Conservation (phyloP, 2,329 filamentous ascomycete species). For the Colletotrichum tropicicola region DNA sequence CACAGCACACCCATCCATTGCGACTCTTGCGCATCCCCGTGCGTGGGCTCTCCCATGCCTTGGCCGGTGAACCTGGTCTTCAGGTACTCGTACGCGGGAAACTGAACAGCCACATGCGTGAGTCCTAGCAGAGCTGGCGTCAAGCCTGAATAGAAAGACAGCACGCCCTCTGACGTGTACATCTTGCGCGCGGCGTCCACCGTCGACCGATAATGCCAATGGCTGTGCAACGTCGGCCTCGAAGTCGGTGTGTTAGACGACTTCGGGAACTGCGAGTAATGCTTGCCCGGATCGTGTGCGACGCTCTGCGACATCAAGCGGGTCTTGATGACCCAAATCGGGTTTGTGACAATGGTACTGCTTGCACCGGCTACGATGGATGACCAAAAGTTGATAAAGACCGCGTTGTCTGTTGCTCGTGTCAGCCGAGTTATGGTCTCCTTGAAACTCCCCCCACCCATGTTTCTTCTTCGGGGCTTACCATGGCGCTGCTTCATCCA, state of each 20-base stretch:
- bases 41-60: slow-evolving; percentile 77
- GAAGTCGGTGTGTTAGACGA: slow-evolving; percentile 63
- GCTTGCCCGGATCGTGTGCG: slow-evolving; percentile 55
- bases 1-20: slow-evolving; percentile 87
- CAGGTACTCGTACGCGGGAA: slow-evolving; percentile 93
- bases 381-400: slow-evolving; percentile 85
- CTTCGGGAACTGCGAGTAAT: slow-evolving; percentile 55
- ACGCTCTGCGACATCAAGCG: slow-evolving; percentile 93
- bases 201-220: slow-evolving; percentile 92
- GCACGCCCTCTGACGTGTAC: slow-evolving; percentile 88
- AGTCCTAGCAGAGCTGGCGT: slow-evolving; percentile 91
- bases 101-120: slow-evolving; percentile 96
- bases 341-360: slow-evolving; percentile 94
- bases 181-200: slow-evolving; percentile 94
- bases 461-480: slow-evolving; percentile 45
- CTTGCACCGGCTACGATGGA: slow-evolving; percentile 91
- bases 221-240: slow-evolving; percentile 66
- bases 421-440: slow-evolving; percentile 19
- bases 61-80: slow-evolving; percentile 91
- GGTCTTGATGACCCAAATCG: slow-evolving; percentile 99
- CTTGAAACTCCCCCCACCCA: not conserved
- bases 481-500: slow-evolving; percentile 74
- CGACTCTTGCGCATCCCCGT: slow-evolving; percentile 63
- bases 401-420: slow-evolving; percentile 70
- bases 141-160: slow-evolving; percentile 94